These are phyloP conservation scores for Sugiyamaella smithiae DNA, from an alignment of 805 yeast genomes.

Conservation along the genomic window DNA sequence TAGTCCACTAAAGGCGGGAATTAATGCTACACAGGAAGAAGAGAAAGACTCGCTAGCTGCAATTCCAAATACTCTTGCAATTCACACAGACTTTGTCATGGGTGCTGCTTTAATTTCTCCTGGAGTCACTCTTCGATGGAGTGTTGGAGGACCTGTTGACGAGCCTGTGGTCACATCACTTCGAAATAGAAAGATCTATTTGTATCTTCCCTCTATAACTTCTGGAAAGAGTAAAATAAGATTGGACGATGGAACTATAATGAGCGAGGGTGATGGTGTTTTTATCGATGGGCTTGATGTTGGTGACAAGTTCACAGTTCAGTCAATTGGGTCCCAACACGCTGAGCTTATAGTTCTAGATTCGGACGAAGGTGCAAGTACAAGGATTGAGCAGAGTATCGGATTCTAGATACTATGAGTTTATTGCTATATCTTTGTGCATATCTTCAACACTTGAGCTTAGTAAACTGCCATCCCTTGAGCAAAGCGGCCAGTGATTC, in stretches of 20 bases:
- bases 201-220: constrained; percentile 1
- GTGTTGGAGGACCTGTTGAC: neutral
- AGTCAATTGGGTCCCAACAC: neutral
- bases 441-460: neutral
- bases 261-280: constrained; percentile 9
- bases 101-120: constrained; percentile 10
- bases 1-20: constrained; percentile 7
- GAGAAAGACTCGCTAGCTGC: neutral
- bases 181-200: constrained; percentile 2
- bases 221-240: neutral
- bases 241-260: neutral
- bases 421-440: neutral
- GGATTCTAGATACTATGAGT: neutral
- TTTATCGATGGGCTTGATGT: neutral
- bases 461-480: neutral
- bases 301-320: neutral
- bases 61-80: constrained; percentile 2
- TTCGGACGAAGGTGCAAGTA: neutral
- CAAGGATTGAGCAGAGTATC: neutral
- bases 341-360: constrained; percentile 7
- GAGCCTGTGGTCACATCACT: neutral
- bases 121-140: constrained; percentile 3
- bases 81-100: constrained; percentile 8
- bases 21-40: constrained; percentile 5
- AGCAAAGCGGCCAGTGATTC: neutral